Conservation (phyloP, 805 yeast genomes). For the Cyberlindnera meyerae region DNA sequence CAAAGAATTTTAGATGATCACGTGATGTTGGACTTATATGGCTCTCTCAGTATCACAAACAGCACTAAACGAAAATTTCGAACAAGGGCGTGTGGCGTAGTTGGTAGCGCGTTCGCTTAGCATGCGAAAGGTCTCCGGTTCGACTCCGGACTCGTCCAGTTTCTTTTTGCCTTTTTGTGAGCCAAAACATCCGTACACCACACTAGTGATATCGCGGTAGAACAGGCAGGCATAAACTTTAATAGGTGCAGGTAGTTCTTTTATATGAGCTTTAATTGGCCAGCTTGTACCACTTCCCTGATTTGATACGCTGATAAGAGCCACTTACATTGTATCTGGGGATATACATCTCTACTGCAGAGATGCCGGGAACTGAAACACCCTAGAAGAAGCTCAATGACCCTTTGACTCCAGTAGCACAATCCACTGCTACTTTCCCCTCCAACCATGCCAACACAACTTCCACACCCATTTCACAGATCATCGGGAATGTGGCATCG, state of each 20-base stretch:
- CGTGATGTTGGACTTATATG: too few relatives aligned
- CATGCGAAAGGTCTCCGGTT: conserved; percentile 78
- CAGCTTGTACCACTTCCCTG: too few relatives aligned
- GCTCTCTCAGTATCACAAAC: too few relatives aligned
- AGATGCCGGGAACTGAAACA: not conserved
- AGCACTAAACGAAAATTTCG: not conserved
- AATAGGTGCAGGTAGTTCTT: too few relatives aligned
- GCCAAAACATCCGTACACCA: too few relatives aligned
- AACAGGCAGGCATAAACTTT: too few relatives aligned
- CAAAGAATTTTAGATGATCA: not conserved
- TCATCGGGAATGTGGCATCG: not conserved
- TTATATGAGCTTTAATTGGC: too few relatives aligned
- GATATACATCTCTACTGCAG: too few relatives aligned
- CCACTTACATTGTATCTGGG: too few relatives aligned
- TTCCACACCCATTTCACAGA: conserved; percentile 4
- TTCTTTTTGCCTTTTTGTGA: conserved; percentile 20
- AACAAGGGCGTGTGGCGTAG: conserved; percentile 74
- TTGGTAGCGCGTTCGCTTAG: conserved; percentile 81
- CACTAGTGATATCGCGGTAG: too few relatives aligned
- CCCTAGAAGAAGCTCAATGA: conserved; percentile 7
- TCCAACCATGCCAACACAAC: not conserved
- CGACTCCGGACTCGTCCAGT: conserved; percentile 73
- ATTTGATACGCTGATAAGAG: too few relatives aligned
- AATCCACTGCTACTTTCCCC: conserved; percentile 5
- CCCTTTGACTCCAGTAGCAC: conserved; percentile 13